Percentiles rank a stretch among this genome's conserved stretches.
These are phyloP conservation scores for Penicillium polonicum DNA, from an alignment of 2,329 filamentous ascomycete species.

Conservation along the genomic window DNA sequence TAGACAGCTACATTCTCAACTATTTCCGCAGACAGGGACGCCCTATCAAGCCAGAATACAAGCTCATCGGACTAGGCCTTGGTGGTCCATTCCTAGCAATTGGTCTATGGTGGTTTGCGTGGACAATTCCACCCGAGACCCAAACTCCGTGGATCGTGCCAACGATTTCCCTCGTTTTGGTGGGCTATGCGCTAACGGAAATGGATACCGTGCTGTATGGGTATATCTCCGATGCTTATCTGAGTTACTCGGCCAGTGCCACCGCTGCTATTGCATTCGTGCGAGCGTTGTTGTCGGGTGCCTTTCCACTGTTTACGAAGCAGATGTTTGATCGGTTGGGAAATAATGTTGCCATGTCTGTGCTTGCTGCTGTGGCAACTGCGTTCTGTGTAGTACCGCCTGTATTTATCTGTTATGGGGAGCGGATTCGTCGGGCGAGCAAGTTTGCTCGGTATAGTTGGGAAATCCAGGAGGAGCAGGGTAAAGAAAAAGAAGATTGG, in stretches of 20 bases:
- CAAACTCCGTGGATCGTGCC: constrained; percentile 43
- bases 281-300: constrained; percentile 39
- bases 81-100: constrained; percentile 47
- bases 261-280: constrained; percentile 45
- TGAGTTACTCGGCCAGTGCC: constrained; percentile 46
- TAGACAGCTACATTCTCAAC: constrained; percentile 40
- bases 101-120: constrained; percentile 51
- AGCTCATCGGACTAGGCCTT: constrained; percentile 48
- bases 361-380: constrained; percentile 45
- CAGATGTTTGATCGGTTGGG: constrained; percentile 44
- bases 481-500: constrained; percentile 23
- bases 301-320: constrained; percentile 43
- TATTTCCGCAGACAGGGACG: constrained; percentile 19
- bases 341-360: constrained; percentile 40
- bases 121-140: constrained; percentile 47
- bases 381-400: constrained; percentile 41
- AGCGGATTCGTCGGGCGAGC: constrained; percentile 37
- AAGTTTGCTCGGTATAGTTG: constrained; percentile 39
- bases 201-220: constrained; percentile 44
- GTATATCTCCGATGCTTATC: constrained; percentile 49
- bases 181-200: constrained; percentile 52
- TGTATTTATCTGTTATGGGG: constrained; percentile 41
- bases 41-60: constrained; percentile 46
- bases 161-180: constrained; percentile 42
- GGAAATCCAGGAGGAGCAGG: constrained; percentile 27